Evolutionary conservation across 2,329 filamentous ascomycete species (phyloP).

Genomic region (Exophiala aquamarina): DNA sequence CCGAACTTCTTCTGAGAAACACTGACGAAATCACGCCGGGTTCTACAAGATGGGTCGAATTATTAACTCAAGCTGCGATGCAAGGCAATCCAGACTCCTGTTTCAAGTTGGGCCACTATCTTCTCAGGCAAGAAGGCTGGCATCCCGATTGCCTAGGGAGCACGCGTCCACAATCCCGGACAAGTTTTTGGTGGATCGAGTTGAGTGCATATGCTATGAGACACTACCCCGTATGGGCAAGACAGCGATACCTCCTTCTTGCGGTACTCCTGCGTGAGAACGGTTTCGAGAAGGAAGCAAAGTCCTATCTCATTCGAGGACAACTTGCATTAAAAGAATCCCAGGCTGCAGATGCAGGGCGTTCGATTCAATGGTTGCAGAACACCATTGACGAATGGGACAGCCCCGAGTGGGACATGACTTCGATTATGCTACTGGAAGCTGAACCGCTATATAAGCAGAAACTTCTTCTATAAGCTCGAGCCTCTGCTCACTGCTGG

Average conservation of each 20-base stretch:
- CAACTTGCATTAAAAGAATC: background rate
- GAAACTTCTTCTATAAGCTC: too few relatives aligned
- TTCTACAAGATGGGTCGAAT: constrained; percentile 15
- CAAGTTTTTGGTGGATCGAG: constrained; percentile 19
- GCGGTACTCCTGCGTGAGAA: background rate
- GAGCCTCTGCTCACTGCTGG: too few relatives aligned
- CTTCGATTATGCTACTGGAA: too few relatives aligned
- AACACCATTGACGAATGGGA: too few relatives aligned
- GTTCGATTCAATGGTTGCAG: too few relatives aligned
- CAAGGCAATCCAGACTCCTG: constrained; percentile 12
- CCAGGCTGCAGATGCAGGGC: too few relatives aligned
- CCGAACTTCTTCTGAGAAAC: constrained; percentile 8
- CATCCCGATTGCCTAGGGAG: constrained; percentile 1
- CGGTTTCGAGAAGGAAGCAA: background rate
- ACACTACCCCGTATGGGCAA: background rate
- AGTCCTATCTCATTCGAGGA: background rate
- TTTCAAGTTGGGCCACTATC: constrained; percentile 17
- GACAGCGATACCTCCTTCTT: background rate
- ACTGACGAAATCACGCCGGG: constrained; percentile 7
- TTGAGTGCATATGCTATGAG: constrained; percentile 8
- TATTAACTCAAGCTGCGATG: constrained; percentile 17
- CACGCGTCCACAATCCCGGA: constrained; percentile 8
- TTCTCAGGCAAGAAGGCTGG: constrained; percentile 23
- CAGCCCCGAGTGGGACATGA: too few relatives aligned
- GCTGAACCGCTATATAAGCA: too few relatives aligned